These are phyloP conservation scores for Coemansia sp. DNA, from an alignment of 192 early-diverging fungal species.

Conservation along the genomic window DNA sequence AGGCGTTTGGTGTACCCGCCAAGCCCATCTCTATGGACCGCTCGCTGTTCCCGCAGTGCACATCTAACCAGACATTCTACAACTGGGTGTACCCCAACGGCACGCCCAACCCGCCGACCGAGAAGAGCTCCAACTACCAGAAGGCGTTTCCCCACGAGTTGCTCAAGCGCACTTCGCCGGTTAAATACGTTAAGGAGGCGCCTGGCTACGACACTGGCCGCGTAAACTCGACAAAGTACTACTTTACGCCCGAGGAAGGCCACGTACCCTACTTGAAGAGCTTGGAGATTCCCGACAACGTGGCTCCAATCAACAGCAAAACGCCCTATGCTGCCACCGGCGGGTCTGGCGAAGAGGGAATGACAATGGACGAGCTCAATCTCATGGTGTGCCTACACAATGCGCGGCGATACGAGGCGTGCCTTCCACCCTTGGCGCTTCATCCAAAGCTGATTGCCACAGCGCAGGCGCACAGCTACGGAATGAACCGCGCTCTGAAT, in stretches of 20 bases:
- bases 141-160: slow-evolving; percentile 22
- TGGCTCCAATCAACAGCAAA: slow-evolving; percentile 15
- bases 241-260: slow-evolving; percentile 30
- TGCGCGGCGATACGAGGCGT: slow-evolving; percentile 34
- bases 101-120: not conserved
- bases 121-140: slow-evolving; percentile 6
- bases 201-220: slow-evolving; percentile 18
- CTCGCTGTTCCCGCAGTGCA: slow-evolving; percentile 23
- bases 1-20: slow-evolving; percentile 32
- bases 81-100: slow-evolving; percentile 44
- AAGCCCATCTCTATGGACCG: not conserved
- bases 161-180: not conserved
- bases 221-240: slow-evolving; percentile 17
- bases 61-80: slow-evolving; percentile 43
- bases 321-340: slow-evolving; percentile 29
- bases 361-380: slow-evolving; percentile 44
- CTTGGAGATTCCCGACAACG: slow-evolving; percentile 13
- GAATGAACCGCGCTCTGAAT: slow-evolving; percentile 38
- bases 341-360: slow-evolving; percentile 22
- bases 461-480: slow-evolving; percentile 51
- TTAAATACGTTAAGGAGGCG: not conserved
- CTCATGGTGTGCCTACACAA: slow-evolving; percentile 42
- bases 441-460: slow-evolving; percentile 30
- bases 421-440: slow-evolving; percentile 38
- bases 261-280: slow-evolving; percentile 31